Percentiles rank a stretch among this genome's conserved stretches.
Evolutionary conservation across 2,329 filamentous ascomycete species (phyloP).

Genomic region (Aspergillus sp.): DNA sequence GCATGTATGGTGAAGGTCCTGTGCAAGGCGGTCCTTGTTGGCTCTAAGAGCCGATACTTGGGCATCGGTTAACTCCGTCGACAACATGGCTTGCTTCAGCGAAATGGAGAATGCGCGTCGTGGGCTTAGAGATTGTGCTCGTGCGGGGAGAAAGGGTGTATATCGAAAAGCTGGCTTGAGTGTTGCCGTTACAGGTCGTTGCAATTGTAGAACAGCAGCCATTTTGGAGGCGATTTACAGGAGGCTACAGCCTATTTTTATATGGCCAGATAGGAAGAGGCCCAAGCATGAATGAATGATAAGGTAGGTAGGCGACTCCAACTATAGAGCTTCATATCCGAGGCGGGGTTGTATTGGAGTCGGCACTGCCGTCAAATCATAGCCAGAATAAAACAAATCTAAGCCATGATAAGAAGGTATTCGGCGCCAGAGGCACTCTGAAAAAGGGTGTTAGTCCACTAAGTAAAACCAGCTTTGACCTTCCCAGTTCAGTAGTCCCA

Average conservation of each 20-base stretch:
- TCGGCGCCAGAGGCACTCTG: neutral
- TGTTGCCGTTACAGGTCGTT: neutral
- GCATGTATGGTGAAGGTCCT: slow-evolving; percentile 64
- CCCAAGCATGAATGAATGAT: slow-evolving; percentile 4
- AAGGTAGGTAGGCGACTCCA: slow-evolving; percentile 14
- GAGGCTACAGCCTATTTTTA: slow-evolving; percentile 4
- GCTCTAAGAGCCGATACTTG: slow-evolving; percentile 56
- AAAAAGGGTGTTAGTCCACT: neutral
- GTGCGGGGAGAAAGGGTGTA: neutral
- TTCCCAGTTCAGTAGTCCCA: neutral
- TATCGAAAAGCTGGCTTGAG: slow-evolving; percentile 2
- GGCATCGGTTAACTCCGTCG: slow-evolving; percentile 49
- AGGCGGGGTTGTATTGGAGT: slow-evolving; percentile 12
- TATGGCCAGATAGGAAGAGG: neutral
- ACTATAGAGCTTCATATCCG: neutral
- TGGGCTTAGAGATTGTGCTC: slow-evolving; percentile 1
- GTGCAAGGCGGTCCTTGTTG: slow-evolving; percentile 60
- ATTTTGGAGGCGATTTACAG: slow-evolving; percentile 7
- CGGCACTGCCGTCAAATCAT: slow-evolving; percentile 19
- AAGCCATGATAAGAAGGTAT: slow-evolving; percentile 1
- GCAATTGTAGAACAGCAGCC: slow-evolving; percentile 2
- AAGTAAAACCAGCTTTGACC: neutral
- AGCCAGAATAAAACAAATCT: slow-evolving; percentile 1
- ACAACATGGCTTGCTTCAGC: slow-evolving; percentile 32
- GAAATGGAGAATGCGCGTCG: slow-evolving; percentile 16